Percentiles rank a stretch among this genome's conserved stretches.
Evolutionary conservation across 768 basidiomycete genomes (phyloP).

Genomic region (Rhizopogon salebrosus): DNA sequence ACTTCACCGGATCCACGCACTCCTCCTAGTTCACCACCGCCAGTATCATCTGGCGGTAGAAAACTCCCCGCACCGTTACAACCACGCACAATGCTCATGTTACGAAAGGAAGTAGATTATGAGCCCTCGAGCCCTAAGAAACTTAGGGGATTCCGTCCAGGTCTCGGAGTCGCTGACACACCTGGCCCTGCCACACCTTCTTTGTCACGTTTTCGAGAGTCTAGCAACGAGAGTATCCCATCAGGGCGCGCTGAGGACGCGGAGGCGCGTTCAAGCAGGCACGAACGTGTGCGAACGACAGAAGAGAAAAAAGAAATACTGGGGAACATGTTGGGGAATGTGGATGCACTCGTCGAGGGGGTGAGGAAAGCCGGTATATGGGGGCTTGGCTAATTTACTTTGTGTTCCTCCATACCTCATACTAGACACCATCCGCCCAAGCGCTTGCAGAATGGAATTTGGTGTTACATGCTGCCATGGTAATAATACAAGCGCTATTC

Average conservation of each 20-base stretch:
- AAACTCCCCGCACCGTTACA: conserved; percentile 24
- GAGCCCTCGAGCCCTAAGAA: conserved; percentile 70
- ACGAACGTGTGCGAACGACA: conserved; percentile 43
- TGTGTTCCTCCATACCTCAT: too few species aligned
- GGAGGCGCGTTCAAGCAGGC: conserved; percentile 13
- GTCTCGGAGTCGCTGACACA: conserved; percentile 25
- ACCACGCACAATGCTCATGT: conserved; percentile 55
- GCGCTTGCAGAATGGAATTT: not conserved
- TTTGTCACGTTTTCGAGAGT: conserved; percentile 7
- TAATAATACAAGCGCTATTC: not conserved
- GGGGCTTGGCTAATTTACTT: conserved; percentile 51
- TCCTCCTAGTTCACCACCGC: conserved; percentile 21
- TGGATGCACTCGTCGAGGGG: conserved; percentile 85
- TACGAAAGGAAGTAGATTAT: conserved; percentile 68
- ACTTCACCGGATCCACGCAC: conserved; percentile 13
- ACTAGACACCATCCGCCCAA: not conserved
- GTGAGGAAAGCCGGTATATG: conserved; percentile 84
- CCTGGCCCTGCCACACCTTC: conserved; percentile 1
- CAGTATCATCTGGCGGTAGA: conserved; percentile 19
- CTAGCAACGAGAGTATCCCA: not conserved
- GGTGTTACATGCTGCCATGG: not conserved
- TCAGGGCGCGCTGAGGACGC: not conserved
- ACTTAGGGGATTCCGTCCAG: conserved; percentile 23
- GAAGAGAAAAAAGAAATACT: conserved; percentile 82
- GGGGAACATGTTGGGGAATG: conserved; percentile 83